These are phyloP conservation scores for Lophiotrema nucula DNA, from an alignment of 495 filamentous ascomycete genomes.

Conservation along the genomic window DNA sequence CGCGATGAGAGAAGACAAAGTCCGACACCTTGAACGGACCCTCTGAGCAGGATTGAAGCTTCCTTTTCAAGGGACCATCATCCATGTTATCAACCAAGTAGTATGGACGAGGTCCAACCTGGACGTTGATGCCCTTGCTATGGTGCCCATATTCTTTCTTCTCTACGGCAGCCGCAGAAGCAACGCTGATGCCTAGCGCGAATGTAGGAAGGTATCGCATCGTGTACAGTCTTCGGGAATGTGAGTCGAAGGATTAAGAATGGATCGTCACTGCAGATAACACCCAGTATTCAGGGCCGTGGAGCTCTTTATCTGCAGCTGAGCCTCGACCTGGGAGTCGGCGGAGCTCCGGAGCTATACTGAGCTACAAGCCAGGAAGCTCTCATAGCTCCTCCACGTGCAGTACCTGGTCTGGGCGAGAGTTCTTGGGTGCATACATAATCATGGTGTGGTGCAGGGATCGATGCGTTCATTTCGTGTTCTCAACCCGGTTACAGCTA, in stretches of 20 bases:
- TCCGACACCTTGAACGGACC: conserved; percentile 43
- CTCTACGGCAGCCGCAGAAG: conserved; percentile 12
- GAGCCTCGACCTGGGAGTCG: too few relatives aligned
- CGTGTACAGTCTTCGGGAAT: background rate
- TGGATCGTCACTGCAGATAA: conserved; percentile 11
- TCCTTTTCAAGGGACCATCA: conserved; percentile 53
- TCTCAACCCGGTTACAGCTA: background rate
- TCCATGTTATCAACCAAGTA: conserved; percentile 62
- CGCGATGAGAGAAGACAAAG: conserved; percentile 59
- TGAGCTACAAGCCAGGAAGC: conserved; percentile 3
- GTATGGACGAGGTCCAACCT: conserved; percentile 58
- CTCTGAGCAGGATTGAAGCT: conserved; percentile 55
- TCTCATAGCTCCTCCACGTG: conserved; percentile 16
- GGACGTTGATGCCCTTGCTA: conserved; percentile 34
- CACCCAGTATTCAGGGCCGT: background rate
- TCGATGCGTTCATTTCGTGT: background rate
- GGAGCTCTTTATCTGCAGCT: conserved; percentile 12
- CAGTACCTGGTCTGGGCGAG: background rate
- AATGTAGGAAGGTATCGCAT: conserved; percentile 14
- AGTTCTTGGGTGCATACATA: conserved; percentile 19
- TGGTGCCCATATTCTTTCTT: conserved; percentile 9
- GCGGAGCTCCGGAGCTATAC: background rate
- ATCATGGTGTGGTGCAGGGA: background rate
- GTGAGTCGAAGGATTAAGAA: background rate
- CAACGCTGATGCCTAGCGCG: conserved; percentile 4